phyloP scores from a whole-genome alignment of 2,329 filamentous ascomycete genomes.

The Colletotrichum echinochloae region DNA sequence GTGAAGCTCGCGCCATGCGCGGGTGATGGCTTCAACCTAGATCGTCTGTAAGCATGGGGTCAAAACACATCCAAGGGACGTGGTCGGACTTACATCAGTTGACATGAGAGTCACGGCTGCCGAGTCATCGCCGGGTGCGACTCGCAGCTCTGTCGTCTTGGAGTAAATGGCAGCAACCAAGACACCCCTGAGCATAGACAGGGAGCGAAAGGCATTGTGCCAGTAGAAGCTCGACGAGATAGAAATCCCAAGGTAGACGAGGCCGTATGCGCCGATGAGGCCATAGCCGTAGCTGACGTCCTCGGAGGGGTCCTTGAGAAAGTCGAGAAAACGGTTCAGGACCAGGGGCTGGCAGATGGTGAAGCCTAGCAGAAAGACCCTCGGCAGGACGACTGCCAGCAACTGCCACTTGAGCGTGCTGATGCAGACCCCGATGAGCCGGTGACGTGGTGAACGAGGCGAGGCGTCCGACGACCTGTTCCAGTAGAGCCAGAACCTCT shows the following conservation, averaged over 20 bases:
- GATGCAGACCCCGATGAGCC: constrained; percentile 47
- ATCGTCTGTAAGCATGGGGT: not conserved
- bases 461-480: constrained; percentile 42
- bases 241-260: constrained; percentile 58
- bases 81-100: constrained; percentile 46
- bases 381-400: constrained; percentile 48
- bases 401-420: constrained; percentile 47
- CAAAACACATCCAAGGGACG: not conserved
- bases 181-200: constrained; percentile 46
- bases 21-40: constrained; percentile 53
- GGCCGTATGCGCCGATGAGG: constrained; percentile 55
- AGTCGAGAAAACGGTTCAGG: constrained; percentile 50
- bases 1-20: constrained; percentile 51
- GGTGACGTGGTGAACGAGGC: constrained; percentile 34
- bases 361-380: constrained; percentile 50
- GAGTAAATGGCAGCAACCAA: constrained; percentile 46
- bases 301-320: constrained; percentile 46
- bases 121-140: constrained; percentile 40
- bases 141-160: constrained; percentile 43
- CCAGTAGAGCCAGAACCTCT: constrained; percentile 50
- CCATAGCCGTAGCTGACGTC: constrained; percentile 50
- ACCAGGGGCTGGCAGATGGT: constrained; percentile 53
- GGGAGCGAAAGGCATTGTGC: constrained; percentile 44
- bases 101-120: constrained; percentile 47
- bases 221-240: constrained; percentile 46